Percentiles rank a stretch among this genome's conserved stretches.
phyloP scores from a whole-genome alignment of 2,329 filamentous ascomycete genomes.

The Knoxdaviesia capensis region DNA sequence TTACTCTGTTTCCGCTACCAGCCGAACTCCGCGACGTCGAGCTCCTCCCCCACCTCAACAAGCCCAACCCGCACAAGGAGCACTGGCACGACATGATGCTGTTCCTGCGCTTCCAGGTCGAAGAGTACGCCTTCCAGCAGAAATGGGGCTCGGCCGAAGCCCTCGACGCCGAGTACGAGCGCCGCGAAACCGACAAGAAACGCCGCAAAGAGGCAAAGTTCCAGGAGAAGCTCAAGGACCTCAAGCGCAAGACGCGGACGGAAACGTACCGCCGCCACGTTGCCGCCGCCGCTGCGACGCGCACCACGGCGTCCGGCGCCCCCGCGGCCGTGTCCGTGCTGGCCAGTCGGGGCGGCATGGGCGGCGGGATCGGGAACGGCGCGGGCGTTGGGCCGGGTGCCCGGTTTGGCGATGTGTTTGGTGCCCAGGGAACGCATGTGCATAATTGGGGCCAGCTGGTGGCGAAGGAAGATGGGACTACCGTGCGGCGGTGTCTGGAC shows the following conservation, averaged over 20 bases:
- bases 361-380: too few relatives aligned
- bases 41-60: conserved; percentile 68
- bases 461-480: conserved; percentile 51
- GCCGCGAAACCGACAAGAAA: conserved; percentile 62
- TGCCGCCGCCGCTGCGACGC: conserved; percentile 27
- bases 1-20: conserved; percentile 11
- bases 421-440: conserved; percentile 49
- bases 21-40: conserved; percentile 81
- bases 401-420: conserved; percentile 59
- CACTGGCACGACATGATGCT: conserved; percentile 99
- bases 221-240: conserved; percentile 64
- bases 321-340: too few relatives aligned
- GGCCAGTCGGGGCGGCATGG: too few relatives aligned
- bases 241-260: conserved; percentile 85
- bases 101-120: conserved; percentile 81
- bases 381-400: too few relatives aligned
- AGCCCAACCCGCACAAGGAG: conserved; percentile 85
- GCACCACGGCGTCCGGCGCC: too few relatives aligned
- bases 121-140: conserved; percentile 72
- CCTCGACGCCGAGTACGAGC: conserved; percentile 74
- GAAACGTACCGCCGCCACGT: conserved; percentile 67
- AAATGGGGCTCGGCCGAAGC: conserved; percentile 85
- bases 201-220: conserved; percentile 79
- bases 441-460: conserved; percentile 70
- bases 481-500: conserved; percentile 56